Conservation (phyloP, 176 grass and related monocot species). For the Oryza australiensis region DNA sequence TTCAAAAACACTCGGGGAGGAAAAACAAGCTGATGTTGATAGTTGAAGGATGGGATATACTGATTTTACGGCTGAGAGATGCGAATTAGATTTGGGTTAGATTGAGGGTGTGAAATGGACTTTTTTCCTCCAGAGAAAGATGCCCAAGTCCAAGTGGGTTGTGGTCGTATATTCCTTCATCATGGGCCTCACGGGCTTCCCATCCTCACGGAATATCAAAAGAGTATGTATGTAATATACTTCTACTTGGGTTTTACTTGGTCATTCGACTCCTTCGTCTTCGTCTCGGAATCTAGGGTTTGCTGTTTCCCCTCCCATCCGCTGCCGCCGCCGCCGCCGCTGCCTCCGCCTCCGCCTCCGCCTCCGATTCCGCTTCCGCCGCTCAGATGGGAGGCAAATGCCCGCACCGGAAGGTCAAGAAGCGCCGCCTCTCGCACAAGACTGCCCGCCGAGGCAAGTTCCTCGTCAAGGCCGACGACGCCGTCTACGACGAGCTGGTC, state of each 20-base stretch:
- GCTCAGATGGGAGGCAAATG: slow-evolving; percentile 92
- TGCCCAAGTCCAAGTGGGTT: too few relatives aligned
- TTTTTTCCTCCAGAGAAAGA: too few relatives aligned
- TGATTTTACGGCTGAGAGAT: too few relatives aligned
- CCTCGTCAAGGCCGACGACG: slow-evolving; percentile 82
- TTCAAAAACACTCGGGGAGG: too few relatives aligned
- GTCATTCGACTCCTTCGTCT: neutral
- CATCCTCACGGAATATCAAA: too few relatives aligned
- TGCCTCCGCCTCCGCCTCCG: slow-evolving; percentile 20
- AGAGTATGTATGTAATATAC: too few relatives aligned
- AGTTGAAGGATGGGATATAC: too few relatives aligned
- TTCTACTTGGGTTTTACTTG: neutral
- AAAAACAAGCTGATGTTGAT: too few relatives aligned
- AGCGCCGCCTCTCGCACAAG: slow-evolving; percentile 82
- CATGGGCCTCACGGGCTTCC: too few relatives aligned
- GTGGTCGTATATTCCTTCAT: too few relatives aligned
- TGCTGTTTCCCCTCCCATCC: neutral
- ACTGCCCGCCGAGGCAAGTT: slow-evolving; percentile 84
- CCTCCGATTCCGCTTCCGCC: neutral
- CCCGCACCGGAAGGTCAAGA: slow-evolving; percentile 97
- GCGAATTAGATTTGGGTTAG: too few relatives aligned
- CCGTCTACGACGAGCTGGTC: slow-evolving; percentile 79
- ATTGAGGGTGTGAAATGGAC: too few relatives aligned
- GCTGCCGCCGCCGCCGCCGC: slow-evolving; percentile 38
- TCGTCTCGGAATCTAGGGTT: neutral